Evolutionary conservation across 345 rosid genomes (phyloP), one percentile per base, ranked within the genome.

Genomic region (Raphanus raphanistrum): DNA sequence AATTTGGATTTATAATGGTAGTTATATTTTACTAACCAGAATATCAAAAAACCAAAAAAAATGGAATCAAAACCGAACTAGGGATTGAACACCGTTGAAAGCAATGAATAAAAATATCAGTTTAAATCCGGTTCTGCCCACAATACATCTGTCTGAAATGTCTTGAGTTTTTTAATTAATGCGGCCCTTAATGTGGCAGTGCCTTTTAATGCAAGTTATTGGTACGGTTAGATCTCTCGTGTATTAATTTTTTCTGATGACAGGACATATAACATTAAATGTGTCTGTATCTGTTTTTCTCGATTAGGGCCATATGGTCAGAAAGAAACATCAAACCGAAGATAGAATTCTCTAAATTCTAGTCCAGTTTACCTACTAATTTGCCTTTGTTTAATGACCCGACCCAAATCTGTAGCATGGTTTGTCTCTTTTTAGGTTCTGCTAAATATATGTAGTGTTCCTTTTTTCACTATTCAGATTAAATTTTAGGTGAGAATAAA

Each of bases 171-270:
- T 38, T 41, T 41, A 41, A 8, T 10, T 10, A 35, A 41, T 41
- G 10, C 13, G 48, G 13, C 48, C 48, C 13, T 41, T 41, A 27
- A 21, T 8, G 68, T 17, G 48, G 25, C 62, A 50, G 2, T 75
- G 66, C 21, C 1, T n/a, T 45, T 55, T 31, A 66, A 58, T 76
- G 73, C 50, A 31, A 68, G 25, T 59, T 67, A 31, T n/a, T 29
- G 66, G 72, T 38, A 17, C 64, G 29, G 11, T 15, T 41, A 9
- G 66, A 13, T 59, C 9, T 48, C 45, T 36, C 31, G 8, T 57
- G 31, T 63, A 66, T 66, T 68, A 4, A 55, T 1, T 13, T 65
- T 6, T 11, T 26, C 43, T 16, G 61, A 67, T 38, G 59, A 16
- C 72, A 66, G 62, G 26, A 31, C 67, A 29, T 57, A 29, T 28